Base-by-base conservation (phyloP, 208 protist genomes). In the Acanthamoeba triangularis region DNA sequence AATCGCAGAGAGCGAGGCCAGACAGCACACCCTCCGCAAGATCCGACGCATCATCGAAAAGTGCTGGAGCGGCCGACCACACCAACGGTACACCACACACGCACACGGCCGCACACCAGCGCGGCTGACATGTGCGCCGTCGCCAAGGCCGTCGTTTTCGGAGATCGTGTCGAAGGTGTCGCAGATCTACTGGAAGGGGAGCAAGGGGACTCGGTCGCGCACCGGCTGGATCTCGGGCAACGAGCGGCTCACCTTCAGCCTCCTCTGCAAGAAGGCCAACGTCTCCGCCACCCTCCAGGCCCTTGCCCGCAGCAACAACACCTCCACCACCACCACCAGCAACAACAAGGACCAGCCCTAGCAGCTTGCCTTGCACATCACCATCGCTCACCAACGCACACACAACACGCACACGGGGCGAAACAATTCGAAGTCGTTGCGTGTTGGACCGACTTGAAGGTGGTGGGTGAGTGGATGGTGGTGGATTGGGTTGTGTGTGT, bases 261-360 rank as follows among this genome's bases (percentile, higher is more conserved):
- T 85, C 76, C 76, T 85, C 44, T 85, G 76, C 76, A 85, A 85
- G 47, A 85, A 85, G 76, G 44, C 76, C 35, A 65, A n/a, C 59
- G 7, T 1, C 49, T 1, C 49, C 49, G 49, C 49, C 49, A 20
- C 7, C 49, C 49, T 0, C 49, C 49, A 54, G 49, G 49, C 49
- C 49, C 49, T 54, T 6, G 49, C 6, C 49, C 49, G 14, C 25
- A 23, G 20, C 59, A 7, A 65, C 23, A 65, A 65, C 59, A 54
- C 2, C 14, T 1, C 49, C 49, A 11, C 7, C 49, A 18, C 49
- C 49, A 54, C 1, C 49, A 11, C 49, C 7, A 4, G 11, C 7
- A 52, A 52, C 49, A 54, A 54, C 13, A 54, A 41, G 37, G 37
- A 41, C 37, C 37, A 41, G 3, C 37, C 37, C 3, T 41, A 41